Evolutionary conservation across 768 basidiomycete species (phyloP).

Genomic region (Podaxis carcinomalis): DNA sequence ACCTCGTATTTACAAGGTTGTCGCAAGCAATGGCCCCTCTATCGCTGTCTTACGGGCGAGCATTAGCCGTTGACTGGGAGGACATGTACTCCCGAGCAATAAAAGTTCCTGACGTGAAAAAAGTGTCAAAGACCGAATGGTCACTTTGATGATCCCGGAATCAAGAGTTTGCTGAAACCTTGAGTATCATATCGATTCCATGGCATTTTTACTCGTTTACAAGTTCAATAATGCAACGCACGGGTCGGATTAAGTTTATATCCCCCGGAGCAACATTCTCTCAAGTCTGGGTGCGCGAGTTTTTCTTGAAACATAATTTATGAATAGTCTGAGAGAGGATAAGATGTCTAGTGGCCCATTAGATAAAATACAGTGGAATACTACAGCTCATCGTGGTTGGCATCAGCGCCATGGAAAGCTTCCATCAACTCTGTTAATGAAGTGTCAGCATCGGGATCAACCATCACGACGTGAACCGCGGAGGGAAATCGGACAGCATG

Average conservation of each 20-base stretch:
- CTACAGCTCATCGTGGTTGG: slow-evolving; percentile 41
- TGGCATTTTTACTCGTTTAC: too few species aligned
- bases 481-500: background rate
- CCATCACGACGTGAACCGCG: background rate
- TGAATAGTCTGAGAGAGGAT: slow-evolving; percentile 10
- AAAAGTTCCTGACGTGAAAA: background rate
- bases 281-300: background rate
- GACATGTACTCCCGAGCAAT: too few species aligned
- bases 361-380: slow-evolving; percentile 8
- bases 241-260: too few species aligned
- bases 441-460: slow-evolving; percentile 2
- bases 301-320: background rate
- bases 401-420: slow-evolving; percentile 42
- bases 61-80: too few species aligned
- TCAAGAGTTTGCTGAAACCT: too few species aligned
- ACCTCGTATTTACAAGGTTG: too few species aligned
- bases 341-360: slow-evolving; percentile 17
- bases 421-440: slow-evolving; percentile 45
- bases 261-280: too few species aligned
- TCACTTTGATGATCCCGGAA: too few species aligned
- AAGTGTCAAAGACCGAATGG: background rate
- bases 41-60: too few species aligned
- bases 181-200: too few species aligned
- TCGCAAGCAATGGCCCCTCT: too few species aligned
- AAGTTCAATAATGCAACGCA: too few species aligned